Percentiles rank a stretch among this genome's conserved stretches.
Conservation (phyloP, 2,329 filamentous ascomycete species). For the Xylariaceae sp. region DNA sequence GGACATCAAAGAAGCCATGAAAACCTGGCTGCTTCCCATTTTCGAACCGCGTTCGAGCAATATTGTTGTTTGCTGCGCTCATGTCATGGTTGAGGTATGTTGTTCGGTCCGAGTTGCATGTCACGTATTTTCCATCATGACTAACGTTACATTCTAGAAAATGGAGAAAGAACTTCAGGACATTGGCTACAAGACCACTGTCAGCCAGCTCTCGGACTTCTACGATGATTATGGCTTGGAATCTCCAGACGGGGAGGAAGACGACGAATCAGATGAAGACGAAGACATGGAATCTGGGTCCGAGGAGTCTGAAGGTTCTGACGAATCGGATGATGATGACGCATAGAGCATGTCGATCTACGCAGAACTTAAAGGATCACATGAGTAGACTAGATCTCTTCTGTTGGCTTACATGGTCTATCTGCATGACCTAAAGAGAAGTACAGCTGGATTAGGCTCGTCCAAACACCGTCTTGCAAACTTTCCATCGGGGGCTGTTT, state of each 20-base stretch:
- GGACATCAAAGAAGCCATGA: slow-evolving; percentile 73
- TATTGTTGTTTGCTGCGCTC: slow-evolving; percentile 83
- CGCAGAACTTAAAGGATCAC: no score
- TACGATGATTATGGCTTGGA: slow-evolving; percentile 87
- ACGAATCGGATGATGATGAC: slow-evolving; percentile 21
- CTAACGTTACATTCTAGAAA: slow-evolving; percentile 48
- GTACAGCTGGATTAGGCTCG: no score
- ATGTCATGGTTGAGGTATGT: slow-evolving; percentile 79
- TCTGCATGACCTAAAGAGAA: no score
- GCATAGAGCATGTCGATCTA: no score
- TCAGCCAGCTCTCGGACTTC: slow-evolving; percentile 73
- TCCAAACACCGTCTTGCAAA: no score
- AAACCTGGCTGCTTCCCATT: slow-evolving; percentile 71
- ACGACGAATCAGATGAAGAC: slow-evolving; percentile 21
- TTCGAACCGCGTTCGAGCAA: slow-evolving; percentile 81
- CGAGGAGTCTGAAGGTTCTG: slow-evolving; percentile 17
- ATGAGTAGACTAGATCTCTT: no score
- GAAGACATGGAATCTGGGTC: slow-evolving; percentile 11
- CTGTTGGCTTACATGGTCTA: no score
- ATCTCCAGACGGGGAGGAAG: slow-evolving; percentile 56
- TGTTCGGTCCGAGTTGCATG: not conserved
- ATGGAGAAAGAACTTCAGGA: slow-evolving; percentile 71
- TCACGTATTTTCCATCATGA: not conserved
- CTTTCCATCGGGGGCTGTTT: no score
- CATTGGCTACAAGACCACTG: slow-evolving; percentile 75